A percentile compares a stretch with the other conserved stretches of the same genome.
Conservation (phyloP, 164 flowering plant species). For the Houttuynia cordata region DNA sequence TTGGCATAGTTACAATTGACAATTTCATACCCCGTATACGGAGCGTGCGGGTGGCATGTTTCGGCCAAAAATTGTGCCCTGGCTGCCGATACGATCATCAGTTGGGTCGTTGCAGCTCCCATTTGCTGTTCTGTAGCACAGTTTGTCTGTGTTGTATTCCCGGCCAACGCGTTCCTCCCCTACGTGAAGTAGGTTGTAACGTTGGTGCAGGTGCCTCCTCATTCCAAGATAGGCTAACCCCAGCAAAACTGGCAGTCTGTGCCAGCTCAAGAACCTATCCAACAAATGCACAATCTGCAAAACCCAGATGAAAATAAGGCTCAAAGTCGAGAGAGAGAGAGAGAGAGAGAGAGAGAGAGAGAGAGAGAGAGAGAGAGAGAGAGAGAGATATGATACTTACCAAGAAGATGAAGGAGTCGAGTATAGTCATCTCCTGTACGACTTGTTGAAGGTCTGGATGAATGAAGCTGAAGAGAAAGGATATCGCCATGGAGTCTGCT, state of each 20-base stretch:
- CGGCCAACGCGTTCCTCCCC: slow-evolving; percentile 18
- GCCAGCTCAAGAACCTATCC: slow-evolving; percentile 30
- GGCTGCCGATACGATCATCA: slow-evolving; percentile 17
- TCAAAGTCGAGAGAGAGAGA: too few species aligned
- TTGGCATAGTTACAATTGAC: too few species aligned
- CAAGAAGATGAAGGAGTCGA: slow-evolving; percentile 33
- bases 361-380: too few species aligned
- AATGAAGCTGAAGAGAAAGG: slow-evolving; percentile 5
- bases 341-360: too few species aligned
- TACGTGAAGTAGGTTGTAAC: slow-evolving; percentile 30
- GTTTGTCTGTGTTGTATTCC: slow-evolving; percentile 14
- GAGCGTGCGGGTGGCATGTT: slow-evolving; percentile 13
- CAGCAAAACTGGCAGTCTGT: slow-evolving; percentile 28
- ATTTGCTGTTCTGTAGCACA: slow-evolving; percentile 24
- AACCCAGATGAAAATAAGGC: not conserved
- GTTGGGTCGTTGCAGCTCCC: slow-evolving; percentile 27
- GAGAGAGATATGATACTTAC: slow-evolving; percentile 12
- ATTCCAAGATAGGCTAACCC: slow-evolving; percentile 25
- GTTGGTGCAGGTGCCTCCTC: slow-evolving; percentile 24
- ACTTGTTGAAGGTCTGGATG: slow-evolving; percentile 34
- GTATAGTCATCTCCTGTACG: slow-evolving; percentile 29
- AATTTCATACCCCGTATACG: slow-evolving; percentile 20
- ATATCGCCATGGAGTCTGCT: not conserved
- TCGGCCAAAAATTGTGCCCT: slow-evolving; percentile 32
- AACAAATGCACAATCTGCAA: slow-evolving; percentile 21